Evolutionary conservation across 2,329 filamentous ascomycete species (phyloP).

Genomic region (Lachnellula willkommii): DNA sequence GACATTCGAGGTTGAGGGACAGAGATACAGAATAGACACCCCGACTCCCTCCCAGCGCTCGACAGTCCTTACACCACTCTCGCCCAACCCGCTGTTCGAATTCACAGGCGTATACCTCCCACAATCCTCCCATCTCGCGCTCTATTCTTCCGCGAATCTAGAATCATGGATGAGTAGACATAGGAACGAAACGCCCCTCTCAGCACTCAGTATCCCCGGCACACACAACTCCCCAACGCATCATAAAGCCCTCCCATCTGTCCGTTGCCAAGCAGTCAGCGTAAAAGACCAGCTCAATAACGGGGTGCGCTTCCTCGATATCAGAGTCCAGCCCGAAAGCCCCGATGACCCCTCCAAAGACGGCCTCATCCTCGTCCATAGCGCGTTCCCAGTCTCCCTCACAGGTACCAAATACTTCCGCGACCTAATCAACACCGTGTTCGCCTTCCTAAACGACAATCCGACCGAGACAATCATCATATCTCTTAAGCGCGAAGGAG

Average conservation of each 20-base stretch:
- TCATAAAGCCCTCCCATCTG: slow-evolving; percentile 79
- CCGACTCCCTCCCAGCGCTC: slow-evolving; percentile 58
- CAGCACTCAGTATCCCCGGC: slow-evolving; percentile 82
- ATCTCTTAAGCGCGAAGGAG: slow-evolving; percentile 86
- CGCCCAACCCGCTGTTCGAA: slow-evolving; percentile 44
- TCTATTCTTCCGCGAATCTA: slow-evolving; percentile 68
- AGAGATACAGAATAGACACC: slow-evolving; percentile 67
- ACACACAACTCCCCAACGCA: slow-evolving; percentile 92
- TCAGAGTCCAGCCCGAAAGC: slow-evolving; percentile 67
- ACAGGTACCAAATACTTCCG: slow-evolving; percentile 75
- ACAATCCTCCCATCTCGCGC: slow-evolving; percentile 48
- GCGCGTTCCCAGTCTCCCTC: slow-evolving; percentile 81
- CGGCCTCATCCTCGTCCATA: slow-evolving; percentile 77
- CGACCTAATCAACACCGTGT: slow-evolving; percentile 64
- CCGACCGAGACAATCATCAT: slow-evolving; percentile 79
- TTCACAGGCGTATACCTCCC: slow-evolving; percentile 64
- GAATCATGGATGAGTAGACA: slow-evolving; percentile 77
- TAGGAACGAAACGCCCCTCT: slow-evolving; percentile 65
- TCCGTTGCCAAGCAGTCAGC: slow-evolving; percentile 82
- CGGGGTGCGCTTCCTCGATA: slow-evolving; percentile 90
- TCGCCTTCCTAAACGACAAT: slow-evolving; percentile 70
- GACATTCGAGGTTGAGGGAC: slow-evolving; percentile 61
- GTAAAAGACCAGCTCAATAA: slow-evolving; percentile 76
- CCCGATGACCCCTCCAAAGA: slow-evolving; percentile 55
- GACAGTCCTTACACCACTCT: slow-evolving; percentile 54